These are phyloP conservation scores for Gossypium lobatum DNA, from an alignment of 441 rosid genomes.

Conservation along the genomic window DNA sequence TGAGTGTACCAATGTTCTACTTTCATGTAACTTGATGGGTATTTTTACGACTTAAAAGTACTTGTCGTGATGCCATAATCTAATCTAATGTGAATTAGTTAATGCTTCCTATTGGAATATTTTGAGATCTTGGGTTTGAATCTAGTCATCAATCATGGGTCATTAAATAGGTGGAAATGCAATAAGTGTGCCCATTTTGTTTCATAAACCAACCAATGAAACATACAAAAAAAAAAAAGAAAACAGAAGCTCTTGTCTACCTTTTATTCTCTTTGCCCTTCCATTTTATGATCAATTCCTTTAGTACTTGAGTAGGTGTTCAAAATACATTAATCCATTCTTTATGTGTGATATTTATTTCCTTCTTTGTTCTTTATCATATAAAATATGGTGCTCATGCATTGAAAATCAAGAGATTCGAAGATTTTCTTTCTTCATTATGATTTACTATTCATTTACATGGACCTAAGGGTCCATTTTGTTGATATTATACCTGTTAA, in stretches of 20 bases:
- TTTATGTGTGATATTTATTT: neutral
- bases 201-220: neutral
- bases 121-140: neutral
- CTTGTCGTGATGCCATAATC: neutral
- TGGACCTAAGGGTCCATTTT: neutral
- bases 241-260: neutral
- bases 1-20: neutral
- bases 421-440: neutral
- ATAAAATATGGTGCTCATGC: neutral
- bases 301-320: neutral
- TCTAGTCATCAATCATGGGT: neutral
- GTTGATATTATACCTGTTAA: neutral
- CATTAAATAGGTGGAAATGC: neutral
- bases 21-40: neutral
- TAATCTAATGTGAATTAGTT: neutral
- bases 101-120: neutral
- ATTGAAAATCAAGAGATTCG: neutral
- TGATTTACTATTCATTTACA: neutral
- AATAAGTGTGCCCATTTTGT: neutral
- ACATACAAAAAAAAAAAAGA: neutral
- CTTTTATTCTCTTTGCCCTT: neutral
- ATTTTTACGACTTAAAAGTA: neutral
- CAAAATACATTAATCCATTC: neutral
- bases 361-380: neutral
- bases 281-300: neutral